Base-by-base conservation (phyloP, 2,329 filamentous ascomycete species). In the Curvularia lunata region DNA sequence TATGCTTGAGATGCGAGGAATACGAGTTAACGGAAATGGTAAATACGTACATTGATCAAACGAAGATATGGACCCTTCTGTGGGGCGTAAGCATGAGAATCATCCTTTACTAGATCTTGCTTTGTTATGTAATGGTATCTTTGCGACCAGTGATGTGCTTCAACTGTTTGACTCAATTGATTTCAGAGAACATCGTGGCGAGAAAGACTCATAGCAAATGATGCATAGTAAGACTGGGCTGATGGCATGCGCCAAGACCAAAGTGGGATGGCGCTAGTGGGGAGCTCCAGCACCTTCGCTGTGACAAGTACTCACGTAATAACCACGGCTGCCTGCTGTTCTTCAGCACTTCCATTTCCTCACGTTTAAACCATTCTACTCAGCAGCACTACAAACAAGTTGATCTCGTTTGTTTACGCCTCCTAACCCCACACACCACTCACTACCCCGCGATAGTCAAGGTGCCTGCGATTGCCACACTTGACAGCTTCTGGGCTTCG, bases 261-360 rank as follows among this genome's bases (percentile, higher is more conserved):
- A 58, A 46, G 59, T 64, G 54, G 59, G 53, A 52, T 54, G 51
- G 48, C 49, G 61, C 56, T 63, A 61, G 28, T 21, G 55, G 59
- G 55, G 60, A 66, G 61, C 63, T 67, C 65, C 57, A 65, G 63
- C 58, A 66, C 63, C 65, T 65, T 68, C 60, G 58, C 43, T 48
- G 56, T 48, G 52, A 50, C 59, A 64, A 57, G 49, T 60, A 58
- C 61, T 59, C 63, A 52, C 58, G 52, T 57, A 61, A 63, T 40
- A 56, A 56, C 28, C 48, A 53, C 46, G 49, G 30, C 50, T 48
- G 18, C 50, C 58, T 53, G 59, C 61, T 64, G 63, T 62, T 56
- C 59, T 53, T 46, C 32, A 6, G 41, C 43, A 6, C 19, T 46
- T 49, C 23, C 50, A 18, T 43, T 42, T 41, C 16, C 42, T 48